A percentile compares a stretch with the other conserved stretches of the same genome.
These are phyloP conservation scores for Pleurotus tuoliensis DNA, from an alignment of 768 basidiomycete genomes.

Conservation along the genomic window DNA sequence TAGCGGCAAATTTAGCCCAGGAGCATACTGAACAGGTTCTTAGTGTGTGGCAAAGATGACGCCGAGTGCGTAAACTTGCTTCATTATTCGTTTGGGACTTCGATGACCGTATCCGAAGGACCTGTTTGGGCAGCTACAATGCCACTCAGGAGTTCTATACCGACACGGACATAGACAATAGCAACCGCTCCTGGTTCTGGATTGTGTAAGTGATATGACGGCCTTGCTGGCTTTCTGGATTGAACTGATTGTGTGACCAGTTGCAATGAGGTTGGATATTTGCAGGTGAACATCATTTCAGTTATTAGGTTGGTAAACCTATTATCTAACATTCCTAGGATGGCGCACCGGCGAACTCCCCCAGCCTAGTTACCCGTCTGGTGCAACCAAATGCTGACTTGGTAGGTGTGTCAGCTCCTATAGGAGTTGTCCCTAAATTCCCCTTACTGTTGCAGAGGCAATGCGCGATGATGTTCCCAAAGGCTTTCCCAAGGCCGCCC, in stretches of 20 bases:
- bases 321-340: slow-evolving; percentile 25
- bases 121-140: slow-evolving; percentile 41
- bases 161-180: slow-evolving; percentile 51
- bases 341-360: slow-evolving; percentile 32
- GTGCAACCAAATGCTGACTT: slow-evolving; percentile 54
- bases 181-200: slow-evolving; percentile 66
- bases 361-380: slow-evolving; percentile 51
- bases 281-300: slow-evolving; percentile 30
- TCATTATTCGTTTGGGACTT: not conserved
- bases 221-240: no score
- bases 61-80: slow-evolving; percentile 39
- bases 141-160: slow-evolving; percentile 42
- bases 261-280: slow-evolving; percentile 67
- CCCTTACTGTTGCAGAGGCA: slow-evolving; percentile 42
- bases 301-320: not conserved
- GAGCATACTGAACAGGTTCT: not conserved
- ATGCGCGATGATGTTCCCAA: slow-evolving; percentile 66
- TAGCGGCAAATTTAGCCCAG: not conserved
- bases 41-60: slow-evolving; percentile 49
- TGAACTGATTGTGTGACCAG: slow-evolving; percentile 24
- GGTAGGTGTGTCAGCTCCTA: slow-evolving; percentile 24
- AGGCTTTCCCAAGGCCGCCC: slow-evolving; percentile 58
- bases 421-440: not conserved
- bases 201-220: slow-evolving; percentile 42
- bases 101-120: slow-evolving; percentile 19